A percentile compares a stretch with the other conserved stretches of the same genome.
These are phyloP conservation scores for Scenedesmus sp. DNA, from an alignment of 163 green algal genomes.

Conservation along the genomic window DNA sequence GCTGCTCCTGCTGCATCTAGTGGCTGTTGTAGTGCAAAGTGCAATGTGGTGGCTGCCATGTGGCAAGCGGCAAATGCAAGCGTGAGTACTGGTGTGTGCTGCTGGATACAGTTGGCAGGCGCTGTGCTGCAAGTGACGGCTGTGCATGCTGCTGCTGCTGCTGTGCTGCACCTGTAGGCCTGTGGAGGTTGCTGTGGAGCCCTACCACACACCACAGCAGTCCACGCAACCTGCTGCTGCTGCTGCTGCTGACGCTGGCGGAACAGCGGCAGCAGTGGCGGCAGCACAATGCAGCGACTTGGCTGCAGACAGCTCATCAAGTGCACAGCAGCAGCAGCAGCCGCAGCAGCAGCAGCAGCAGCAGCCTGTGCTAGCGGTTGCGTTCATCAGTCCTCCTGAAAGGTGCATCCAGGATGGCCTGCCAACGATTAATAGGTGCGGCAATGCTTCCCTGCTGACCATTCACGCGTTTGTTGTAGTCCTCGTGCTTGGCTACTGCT, in stretches of 20 bases:
- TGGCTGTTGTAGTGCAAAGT: not conserved
- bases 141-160: not conserved
- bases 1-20: not conserved
- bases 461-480: not conserved
- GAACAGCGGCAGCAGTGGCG: not conserved
- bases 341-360: constrained; percentile 19
- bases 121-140: too few relatives aligned
- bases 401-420: constrained; percentile 58
- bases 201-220: constrained; percentile 28
- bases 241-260: not conserved
- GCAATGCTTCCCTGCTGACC: not conserved
- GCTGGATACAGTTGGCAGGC: too few relatives aligned
- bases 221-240: not conserved
- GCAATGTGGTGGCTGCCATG: too few relatives aligned
- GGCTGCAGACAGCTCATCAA: not conserved
- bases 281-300: constrained; percentile 55
- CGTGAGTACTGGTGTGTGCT: too few relatives aligned
- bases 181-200: constrained; percentile 56
- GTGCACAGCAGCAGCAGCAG: not conserved
- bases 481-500: not conserved
- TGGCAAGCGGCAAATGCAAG: too few relatives aligned
- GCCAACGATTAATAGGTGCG: constrained; percentile 53
- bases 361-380: constrained; percentile 58
- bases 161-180: constrained; percentile 38
- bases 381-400: constrained; percentile 67